Conservation (phyloP, 257 asterid genomes). For the Solanum okadae region DNA sequence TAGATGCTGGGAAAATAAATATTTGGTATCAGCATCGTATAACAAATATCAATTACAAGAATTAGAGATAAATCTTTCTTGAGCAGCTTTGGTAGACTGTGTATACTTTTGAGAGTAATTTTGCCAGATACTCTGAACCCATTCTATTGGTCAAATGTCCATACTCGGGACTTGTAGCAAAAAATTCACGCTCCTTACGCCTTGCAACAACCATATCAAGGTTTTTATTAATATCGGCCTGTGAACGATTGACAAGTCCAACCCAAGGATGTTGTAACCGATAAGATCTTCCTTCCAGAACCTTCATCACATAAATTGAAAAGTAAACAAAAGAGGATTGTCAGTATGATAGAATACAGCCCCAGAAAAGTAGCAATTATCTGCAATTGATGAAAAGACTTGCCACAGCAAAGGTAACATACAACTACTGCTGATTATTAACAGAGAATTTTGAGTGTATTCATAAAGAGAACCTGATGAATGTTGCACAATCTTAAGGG, state of each 20-base stretch:
- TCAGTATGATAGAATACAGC: not conserved
- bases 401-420: not conserved
- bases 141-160: constrained; percentile 26
- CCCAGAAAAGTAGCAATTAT: not conserved
- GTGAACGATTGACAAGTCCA: constrained; percentile 41
- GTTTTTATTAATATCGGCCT: constrained; percentile 31
- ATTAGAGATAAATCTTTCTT: not conserved
- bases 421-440: not conserved
- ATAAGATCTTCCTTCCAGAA: constrained; percentile 37
- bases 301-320: constrained; percentile 19
- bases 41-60: not conserved
- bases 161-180: constrained; percentile 28
- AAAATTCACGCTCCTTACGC: constrained; percentile 26
- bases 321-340: not conserved
- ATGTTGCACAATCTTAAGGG: not conserved
- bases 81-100: not conserved
- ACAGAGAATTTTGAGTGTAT: not conserved
- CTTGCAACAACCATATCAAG: constrained; percentile 29
- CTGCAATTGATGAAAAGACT: not conserved
- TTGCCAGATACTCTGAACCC: constrained; percentile 39
- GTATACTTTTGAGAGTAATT: constrained; percentile 28
- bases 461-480: not conserved
- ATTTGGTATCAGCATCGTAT: not conserved
- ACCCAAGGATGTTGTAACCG: constrained; percentile 38
- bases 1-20: constrained; percentile 19